phyloP scores from a whole-genome alignment of 2,329 filamentous ascomycete species.

The Lasiodiplodia hormozganensis region DNA sequence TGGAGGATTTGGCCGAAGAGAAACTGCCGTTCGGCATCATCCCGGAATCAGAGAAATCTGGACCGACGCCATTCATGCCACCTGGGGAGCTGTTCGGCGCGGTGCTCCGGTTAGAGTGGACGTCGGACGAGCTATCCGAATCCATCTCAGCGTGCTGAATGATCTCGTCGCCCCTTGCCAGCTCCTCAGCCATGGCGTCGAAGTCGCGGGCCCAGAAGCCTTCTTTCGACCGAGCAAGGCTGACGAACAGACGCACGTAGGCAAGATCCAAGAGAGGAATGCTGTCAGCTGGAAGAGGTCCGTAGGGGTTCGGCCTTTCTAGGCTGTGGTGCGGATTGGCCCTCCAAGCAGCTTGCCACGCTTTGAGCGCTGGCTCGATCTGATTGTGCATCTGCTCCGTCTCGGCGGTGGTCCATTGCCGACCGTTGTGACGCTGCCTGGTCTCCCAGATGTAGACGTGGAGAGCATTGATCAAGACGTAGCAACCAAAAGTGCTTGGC shows the following conservation, averaged over 20 bases:
- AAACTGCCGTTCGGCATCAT: conserved; percentile 33
- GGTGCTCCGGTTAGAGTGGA: conserved; percentile 35
- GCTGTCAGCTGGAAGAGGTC: conserved; percentile 86
- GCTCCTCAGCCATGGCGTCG: conserved; percentile 87
- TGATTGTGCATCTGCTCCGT: conserved; percentile 96
- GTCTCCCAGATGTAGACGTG: conserved; percentile 99
- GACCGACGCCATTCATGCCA: conserved; percentile 20
- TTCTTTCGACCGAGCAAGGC: conserved; percentile 90
- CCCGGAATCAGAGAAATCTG: conserved; percentile 36
- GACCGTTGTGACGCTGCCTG: conserved; percentile 84
- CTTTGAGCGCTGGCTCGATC: conserved; percentile 90
- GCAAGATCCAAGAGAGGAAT: conserved; percentile 91
- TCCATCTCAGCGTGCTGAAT: conserved; percentile 69
- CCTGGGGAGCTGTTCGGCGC: conserved; percentile 33
- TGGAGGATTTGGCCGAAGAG: conserved; percentile 61
- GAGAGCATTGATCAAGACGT: conserved; percentile 89
- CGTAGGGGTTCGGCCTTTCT: conserved; percentile 84
- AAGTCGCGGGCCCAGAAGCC: conserved; percentile 94
- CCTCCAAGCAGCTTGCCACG: conserved; percentile 93
- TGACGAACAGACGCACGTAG: conserved; percentile 90
- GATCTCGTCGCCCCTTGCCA: conserved; percentile 78
- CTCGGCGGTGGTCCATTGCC: conserved; percentile 88
- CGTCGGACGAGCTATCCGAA: conserved; percentile 13
- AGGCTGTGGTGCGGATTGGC: conserved; percentile 84
- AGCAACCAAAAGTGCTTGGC: conserved; percentile 89